Conservation (phyloP, 805 yeast species). For the Brettanomyces custersianus region DNA sequence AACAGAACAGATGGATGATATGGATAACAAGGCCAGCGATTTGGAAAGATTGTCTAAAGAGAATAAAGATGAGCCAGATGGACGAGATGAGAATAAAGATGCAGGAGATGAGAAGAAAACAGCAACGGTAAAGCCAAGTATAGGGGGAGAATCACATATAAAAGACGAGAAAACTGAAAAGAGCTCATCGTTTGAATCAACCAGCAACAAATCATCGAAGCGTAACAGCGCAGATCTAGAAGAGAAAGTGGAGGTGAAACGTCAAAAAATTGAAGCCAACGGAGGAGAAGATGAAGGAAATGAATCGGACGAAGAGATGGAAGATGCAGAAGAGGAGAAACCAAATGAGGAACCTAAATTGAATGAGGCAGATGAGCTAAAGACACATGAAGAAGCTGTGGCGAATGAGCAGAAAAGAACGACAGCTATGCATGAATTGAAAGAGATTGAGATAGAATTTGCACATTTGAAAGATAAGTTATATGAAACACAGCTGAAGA, state of each 20-base stretch:
- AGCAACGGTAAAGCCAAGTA: neutral
- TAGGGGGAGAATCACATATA: neutral
- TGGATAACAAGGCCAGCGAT: constrained; percentile 45
- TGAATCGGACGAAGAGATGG: constrained; percentile 39
- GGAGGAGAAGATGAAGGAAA: constrained; percentile 20
- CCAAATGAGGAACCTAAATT: constrained; percentile 16
- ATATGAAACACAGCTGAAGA: constrained; percentile 72
- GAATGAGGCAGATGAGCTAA: constrained; percentile 8
- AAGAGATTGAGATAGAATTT: constrained; percentile 76
- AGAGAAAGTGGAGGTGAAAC: neutral
- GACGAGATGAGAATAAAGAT: constrained; percentile 13
- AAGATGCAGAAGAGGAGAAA: constrained; percentile 22
- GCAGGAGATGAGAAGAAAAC: constrained; percentile 9
- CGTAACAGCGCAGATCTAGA: neutral
- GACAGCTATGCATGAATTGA: constrained; percentile 62
- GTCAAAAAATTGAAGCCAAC: neutral
- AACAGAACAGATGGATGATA: constrained; percentile 71
- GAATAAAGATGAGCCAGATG: constrained; percentile 24
- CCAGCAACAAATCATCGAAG: neutral
- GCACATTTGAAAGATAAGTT: constrained; percentile 78
- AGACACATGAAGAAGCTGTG: constrained; percentile 19
- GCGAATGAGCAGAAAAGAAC: constrained; percentile 36
- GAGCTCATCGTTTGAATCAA: neutral
- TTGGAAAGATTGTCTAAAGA: constrained; percentile 29
- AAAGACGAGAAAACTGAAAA: constrained; percentile 4